Base-by-base conservation (phyloP, 495 filamentous ascomycete genomes). In the Diplogelasinospora grovesii region DNA sequence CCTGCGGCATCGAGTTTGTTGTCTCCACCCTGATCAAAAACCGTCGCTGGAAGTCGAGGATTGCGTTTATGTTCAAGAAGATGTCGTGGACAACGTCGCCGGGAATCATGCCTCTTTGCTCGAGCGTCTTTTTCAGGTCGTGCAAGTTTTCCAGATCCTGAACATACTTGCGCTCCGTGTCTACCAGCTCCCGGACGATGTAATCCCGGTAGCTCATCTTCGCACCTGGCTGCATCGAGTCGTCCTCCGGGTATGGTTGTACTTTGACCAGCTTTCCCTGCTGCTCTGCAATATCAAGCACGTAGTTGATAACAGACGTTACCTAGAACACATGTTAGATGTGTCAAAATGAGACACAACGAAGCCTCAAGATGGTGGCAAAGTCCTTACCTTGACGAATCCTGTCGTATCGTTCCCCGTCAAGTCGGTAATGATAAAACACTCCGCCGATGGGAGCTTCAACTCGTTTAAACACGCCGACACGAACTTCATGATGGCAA, bases 91-190 rank as follows among this genome's bases (percentile, higher is more conserved):
- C 82, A 11, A 81, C 75, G 61, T 98, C 93, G 36, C 92, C 89
- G 4, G 88, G 80, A 44, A 97, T 78, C 24, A 87, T 77, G 27
- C 88, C 87, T 33, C 83, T 86, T 51, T 89, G 80, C 53, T 96
- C 87, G 22, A 97, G 67, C 19, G 80, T 78, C 52, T 86, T 92
- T 69, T 96, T 96, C 42, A 97, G 77, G 36, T 89, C 83, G 54
- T 97, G 89, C 13, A 98, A 63, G 47, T 89, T 89, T 55, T 97
- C 90, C 20, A 98, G 70, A 66, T 97, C 89, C 53, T 97, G 90
- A n/a, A 97, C 93, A 48, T 98, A 98, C 57, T 95, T 93, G 27
- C 92, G 82, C 59, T 98, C 92, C 4, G 90, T 97, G 50, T 86
- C 85, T 32, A 98, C 79, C 32, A 98, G 64, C 57, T 98, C 92